Evolutionary conservation across 345 rosid species (phyloP), one percentile per base, ranked within the genome.

Genomic region (Eucalyptus pauciflora): DNA sequence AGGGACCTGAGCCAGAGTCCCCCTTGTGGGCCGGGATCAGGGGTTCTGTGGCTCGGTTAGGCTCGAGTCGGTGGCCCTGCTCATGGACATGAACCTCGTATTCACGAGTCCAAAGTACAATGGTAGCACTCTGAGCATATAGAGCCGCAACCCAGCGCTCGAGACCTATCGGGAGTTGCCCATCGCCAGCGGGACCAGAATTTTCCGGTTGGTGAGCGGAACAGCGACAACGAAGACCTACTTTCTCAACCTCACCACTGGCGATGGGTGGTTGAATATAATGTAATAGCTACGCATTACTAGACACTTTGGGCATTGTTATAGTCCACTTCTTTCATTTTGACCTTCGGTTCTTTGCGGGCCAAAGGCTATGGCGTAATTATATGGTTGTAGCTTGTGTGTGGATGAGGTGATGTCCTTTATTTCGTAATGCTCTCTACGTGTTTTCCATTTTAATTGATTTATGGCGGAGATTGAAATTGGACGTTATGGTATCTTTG

Each of bases 41-140:
- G 86, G 98, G 98, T 88, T 95, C 15, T 95, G 24, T 4, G 62
- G 25, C 29, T 58, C 13, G 1, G n/a, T 10, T 4, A 13, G 64
- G 64, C 29, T 58, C n/a, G 13, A 88, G 46, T 58, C 27, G n/a
- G 3, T 58, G 64, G 13, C 13, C 29, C 64, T 24, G 10, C 64
- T 24, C n/a, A 24, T 24, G 64, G 29, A 58, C n/a, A 58, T 94
- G 93, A 95, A 92, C 91, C 93, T 93, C 31, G 87, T 83, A 67
- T 96, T 95, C 90, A 87, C 79, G 6, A 96, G 94, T 50, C 97
- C 96, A 6, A 89, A 89, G 25, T 95, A 94, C 89, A 95, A 94
- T 29, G 95, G 96, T 8, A 96, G 98, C 91, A 92, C 96, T 76
- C 80, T 96, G 13, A 94, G n/a, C n/a, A n/a, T n/a, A n/a, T n/a